phyloP scores from a whole-genome alignment of 306 rosid genomes.

The Rosa rugosa region DNA sequence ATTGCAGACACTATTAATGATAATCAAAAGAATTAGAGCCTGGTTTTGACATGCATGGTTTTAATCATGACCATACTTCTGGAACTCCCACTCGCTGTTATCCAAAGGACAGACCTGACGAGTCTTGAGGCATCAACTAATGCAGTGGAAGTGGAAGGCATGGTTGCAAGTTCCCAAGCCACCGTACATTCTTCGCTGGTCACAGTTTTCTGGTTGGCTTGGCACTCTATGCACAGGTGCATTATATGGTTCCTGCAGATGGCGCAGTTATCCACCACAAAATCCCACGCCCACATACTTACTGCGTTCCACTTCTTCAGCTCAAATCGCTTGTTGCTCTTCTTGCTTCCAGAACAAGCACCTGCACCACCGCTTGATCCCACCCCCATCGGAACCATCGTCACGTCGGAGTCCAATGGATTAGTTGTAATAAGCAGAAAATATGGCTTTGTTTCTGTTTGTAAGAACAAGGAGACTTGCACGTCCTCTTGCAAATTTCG shows the following conservation, averaged over 20 bases:
- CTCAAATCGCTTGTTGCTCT: too few relatives aligned
- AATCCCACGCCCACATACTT: not conserved
- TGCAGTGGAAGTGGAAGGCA: slow-evolving; percentile 96
- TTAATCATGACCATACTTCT: slow-evolving; percentile 82
- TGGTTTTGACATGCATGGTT: slow-evolving; percentile 17
- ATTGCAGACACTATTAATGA: too few relatives aligned
- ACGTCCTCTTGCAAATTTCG: too few relatives aligned
- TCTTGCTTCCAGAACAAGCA: too few relatives aligned
- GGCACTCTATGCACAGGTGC: not conserved
- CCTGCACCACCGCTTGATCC: too few relatives aligned
- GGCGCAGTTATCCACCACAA: not conserved
- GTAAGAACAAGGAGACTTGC: too few relatives aligned
- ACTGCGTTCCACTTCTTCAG: not conserved
- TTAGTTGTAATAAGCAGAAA: too few relatives aligned
- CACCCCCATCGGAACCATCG: too few relatives aligned
- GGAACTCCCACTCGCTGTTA: slow-evolving; percentile 97
- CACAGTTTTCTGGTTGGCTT: not conserved
- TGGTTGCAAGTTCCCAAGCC: slow-evolving; percentile 32
- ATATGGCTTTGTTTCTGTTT: too few relatives aligned
- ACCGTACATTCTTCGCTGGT: not conserved
- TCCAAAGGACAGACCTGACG: slow-evolving; percentile 94
- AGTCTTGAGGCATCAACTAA: slow-evolving; percentile 87
- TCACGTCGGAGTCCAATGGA: too few relatives aligned
- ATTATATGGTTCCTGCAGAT: not conserved
- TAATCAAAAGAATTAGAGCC: too few relatives aligned